These are phyloP conservation scores for Colletotrichum sp. DNA, from an alignment of 2,329 filamentous ascomycete species.

Conservation along the genomic window DNA sequence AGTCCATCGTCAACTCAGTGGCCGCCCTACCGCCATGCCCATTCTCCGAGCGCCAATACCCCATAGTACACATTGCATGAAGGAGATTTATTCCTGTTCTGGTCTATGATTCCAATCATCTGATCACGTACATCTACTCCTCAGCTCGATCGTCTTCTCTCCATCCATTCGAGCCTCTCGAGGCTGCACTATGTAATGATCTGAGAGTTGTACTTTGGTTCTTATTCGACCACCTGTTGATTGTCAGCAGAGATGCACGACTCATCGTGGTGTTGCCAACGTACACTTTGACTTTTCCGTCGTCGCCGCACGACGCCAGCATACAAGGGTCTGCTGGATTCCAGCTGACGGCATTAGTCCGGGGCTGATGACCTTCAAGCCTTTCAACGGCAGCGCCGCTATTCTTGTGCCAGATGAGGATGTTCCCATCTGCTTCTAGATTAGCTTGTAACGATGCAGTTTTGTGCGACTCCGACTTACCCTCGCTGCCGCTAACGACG, in stretches of 20 bases:
- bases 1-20: background rate
- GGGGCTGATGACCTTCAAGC: slow-evolving; percentile 74
- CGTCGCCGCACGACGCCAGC: slow-evolving; percentile 92
- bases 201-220: slow-evolving; percentile 23
- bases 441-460: background rate
- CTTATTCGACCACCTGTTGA: slow-evolving; percentile 29
- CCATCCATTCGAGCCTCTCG: slow-evolving; percentile 11
- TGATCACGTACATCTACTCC: background rate
- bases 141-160: slow-evolving; percentile 7
- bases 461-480: slow-evolving; percentile 49
- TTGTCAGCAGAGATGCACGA: background rate
- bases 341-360: slow-evolving; percentile 90
- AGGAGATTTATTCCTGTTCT: slow-evolving; percentile 6
- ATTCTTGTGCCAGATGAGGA: slow-evolving; percentile 92
- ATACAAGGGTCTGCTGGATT: slow-evolving; percentile 82
- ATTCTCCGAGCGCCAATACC: background rate
- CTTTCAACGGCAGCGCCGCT: slow-evolving; percentile 78
- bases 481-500: slow-evolving; percentile 89
- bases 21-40: background rate
- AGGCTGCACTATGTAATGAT: slow-evolving; percentile 12
- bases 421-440: slow-evolving; percentile 56
- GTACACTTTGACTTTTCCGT: slow-evolving; percentile 84
- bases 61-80: slow-evolving; percentile 5
- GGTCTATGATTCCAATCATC: background rate
- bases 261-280: slow-evolving; percentile 34